Conservation (phyloP, 2,329 filamentous ascomycete genomes). For the Botrytis byssoidea region DNA sequence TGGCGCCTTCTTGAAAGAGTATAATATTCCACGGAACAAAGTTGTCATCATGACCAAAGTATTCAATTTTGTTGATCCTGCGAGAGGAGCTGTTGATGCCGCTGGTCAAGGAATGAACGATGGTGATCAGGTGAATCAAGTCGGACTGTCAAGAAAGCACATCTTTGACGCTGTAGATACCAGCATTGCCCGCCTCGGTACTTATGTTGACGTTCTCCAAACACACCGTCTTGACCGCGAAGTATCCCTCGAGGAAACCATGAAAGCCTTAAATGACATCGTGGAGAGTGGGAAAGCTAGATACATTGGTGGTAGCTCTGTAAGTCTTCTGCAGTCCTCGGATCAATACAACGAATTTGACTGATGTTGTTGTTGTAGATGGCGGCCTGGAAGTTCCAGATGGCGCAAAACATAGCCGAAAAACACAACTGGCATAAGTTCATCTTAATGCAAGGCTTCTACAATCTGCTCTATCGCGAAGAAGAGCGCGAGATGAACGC, state of each 20-base stretch:
- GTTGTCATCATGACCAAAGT: not conserved
- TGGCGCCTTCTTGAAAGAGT: not conserved
- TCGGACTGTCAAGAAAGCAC: not conserved
- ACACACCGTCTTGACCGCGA: not conserved
- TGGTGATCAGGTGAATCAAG: not conserved
- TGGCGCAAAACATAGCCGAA: not conserved
- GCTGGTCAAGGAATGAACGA: not conserved
- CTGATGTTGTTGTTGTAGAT: not conserved
- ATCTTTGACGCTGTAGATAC: not conserved
- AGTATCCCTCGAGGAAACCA: not conserved
- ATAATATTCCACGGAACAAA: not conserved
- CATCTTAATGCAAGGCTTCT: not conserved
- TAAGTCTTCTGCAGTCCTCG: not conserved
- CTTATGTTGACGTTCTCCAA: not conserved
- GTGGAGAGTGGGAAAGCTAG: not conserved
- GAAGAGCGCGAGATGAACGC: not conserved
- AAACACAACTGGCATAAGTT: not conserved
- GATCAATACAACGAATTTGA: not conserved
- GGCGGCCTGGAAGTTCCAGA: not conserved
- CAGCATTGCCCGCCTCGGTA: not conserved
- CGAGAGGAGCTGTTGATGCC: not conserved
- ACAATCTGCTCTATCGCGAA: not conserved
- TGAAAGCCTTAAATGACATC: not conserved
- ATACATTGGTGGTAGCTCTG: not conserved
- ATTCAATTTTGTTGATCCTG: not conserved